Base-by-base conservation (phyloP, 1,139 yeast species). In the Schwanniomyces etchellsii region DNA sequence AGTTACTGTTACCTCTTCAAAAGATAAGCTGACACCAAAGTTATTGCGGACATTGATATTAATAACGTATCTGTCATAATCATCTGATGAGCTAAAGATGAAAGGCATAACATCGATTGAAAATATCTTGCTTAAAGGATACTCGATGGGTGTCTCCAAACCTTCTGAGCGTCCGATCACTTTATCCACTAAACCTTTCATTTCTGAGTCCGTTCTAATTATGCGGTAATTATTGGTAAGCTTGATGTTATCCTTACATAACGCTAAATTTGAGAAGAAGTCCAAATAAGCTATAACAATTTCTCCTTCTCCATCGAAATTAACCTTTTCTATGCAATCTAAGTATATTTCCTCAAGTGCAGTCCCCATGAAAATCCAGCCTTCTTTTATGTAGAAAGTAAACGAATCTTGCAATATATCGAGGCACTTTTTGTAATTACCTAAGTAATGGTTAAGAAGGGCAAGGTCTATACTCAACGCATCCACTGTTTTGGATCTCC, bases 401-500 rank as follows among this genome's bases (percentile, higher is more conserved):
- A 84, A 85, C 3, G 93, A 76, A 14, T 77, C 74, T 28, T 77
- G 75, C 6, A 89, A 59, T 5, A 82, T 74, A 10, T 70, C 58
- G 7, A 78, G 69, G 1, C 95, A 83, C 27, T 71, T 70, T 24
- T 66, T 64, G 42, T 76, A 81, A 28, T 81, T 69, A 1, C 70
- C 59, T 28, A 63, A 58, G 39, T 77, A 77, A 47, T 73, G 82
- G 29, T 81, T 76, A 14, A 86, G 55, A 11, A 83, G 50, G 0
- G 95, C 96, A 32, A 86, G 64, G 41, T 91, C 96, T n/a, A 85
- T 74, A 3, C 91, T 78, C 16, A 91, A 59, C 5, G 81, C 65
- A 45, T 83, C 91, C 6, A 83, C 77, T 0, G 88, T 69, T 39
- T 89, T 69, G 7, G 76, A 70, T 37, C 81, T 57, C 11, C 59